phyloP scores from a whole-genome alignment of 331 rosid genomes.

The Pyracantha coccinea region DNA sequence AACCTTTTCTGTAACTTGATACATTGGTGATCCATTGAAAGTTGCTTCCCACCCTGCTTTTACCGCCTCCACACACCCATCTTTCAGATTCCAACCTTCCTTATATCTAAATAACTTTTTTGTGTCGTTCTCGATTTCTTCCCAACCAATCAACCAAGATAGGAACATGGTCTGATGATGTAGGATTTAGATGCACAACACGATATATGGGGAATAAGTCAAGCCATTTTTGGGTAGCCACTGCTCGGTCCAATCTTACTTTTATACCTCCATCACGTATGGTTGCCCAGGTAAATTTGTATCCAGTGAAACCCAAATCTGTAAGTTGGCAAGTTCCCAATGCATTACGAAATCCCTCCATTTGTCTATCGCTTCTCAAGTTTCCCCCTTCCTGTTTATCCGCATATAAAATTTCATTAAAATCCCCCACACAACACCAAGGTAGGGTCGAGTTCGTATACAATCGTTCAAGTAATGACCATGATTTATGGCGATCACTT shows the following conservation, averaged over 20 bases:
- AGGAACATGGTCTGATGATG: not conserved
- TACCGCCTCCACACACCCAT: not conserved
- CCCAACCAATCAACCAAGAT: not conserved
- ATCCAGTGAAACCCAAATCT: not conserved
- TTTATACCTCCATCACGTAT: not conserved
- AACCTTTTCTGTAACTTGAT: not conserved
- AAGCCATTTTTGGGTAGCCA: not conserved
- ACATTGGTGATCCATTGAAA: not conserved
- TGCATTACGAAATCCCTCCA: not conserved
- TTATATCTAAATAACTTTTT: not conserved
- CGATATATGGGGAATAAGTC: not conserved
- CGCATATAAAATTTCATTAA: not conserved
- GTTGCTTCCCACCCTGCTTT: not conserved
- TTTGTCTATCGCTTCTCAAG: not conserved
- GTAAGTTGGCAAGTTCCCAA: not conserved
- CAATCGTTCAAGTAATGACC: not conserved
- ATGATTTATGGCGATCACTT: not conserved
- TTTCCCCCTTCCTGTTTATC: not conserved
- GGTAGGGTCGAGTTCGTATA: not conserved
- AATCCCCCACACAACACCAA: not conserved
- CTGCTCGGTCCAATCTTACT: not conserved
- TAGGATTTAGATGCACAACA: not conserved
- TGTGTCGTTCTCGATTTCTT: not conserved
- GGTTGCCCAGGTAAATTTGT: not conserved
- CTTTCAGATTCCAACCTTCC: not conserved